Evolutionary conservation across 2,329 filamentous ascomycete genomes (phyloP).

Genomic region (Westerdykella sp.): DNA sequence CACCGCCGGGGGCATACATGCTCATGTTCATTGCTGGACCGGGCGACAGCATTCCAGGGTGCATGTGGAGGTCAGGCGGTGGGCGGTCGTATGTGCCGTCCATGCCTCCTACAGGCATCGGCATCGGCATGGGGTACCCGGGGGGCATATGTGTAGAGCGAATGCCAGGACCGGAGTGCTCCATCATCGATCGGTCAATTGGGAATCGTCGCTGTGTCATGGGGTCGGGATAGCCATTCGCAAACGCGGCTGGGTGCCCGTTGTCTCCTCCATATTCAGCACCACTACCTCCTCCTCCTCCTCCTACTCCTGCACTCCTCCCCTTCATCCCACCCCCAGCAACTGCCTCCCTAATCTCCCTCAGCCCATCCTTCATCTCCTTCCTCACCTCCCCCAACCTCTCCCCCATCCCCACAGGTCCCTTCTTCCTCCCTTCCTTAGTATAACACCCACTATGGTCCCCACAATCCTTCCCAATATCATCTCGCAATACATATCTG

Average conservation of each 20-base stretch:
- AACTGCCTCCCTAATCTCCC: neutral
- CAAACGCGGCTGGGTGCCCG: neutral
- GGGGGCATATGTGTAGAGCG: neutral
- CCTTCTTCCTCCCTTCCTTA: conserved; percentile 1
- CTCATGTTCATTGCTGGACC: neutral
- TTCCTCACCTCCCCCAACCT: conserved; percentile 1
- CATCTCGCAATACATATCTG: conserved; percentile 21
- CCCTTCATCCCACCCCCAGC: neutral
- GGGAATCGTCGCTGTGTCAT: no score
- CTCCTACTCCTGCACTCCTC: conserved; percentile 10
- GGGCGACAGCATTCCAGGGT: neutral
- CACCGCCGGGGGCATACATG: neutral
- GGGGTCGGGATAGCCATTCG: neutral
- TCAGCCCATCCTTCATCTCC: conserved; percentile 3
- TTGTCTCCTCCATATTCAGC: conserved; percentile 4
- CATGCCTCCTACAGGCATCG: neutral
- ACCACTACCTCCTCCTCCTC: conserved; percentile 8
- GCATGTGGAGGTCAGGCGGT: no score
- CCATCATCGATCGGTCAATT: no score
- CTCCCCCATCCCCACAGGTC: conserved; percentile 5
- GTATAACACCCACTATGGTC: conserved; percentile 15
- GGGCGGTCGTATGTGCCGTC: neutral
- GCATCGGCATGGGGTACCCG: neutral
- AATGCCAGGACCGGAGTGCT: no score
- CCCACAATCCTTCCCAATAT: conserved; percentile 22